Evolutionary conservation across 768 basidiomycete species (phyloP), one percentile per base, ranked within the genome.

Genomic region (Amanita rubescens): DNA sequence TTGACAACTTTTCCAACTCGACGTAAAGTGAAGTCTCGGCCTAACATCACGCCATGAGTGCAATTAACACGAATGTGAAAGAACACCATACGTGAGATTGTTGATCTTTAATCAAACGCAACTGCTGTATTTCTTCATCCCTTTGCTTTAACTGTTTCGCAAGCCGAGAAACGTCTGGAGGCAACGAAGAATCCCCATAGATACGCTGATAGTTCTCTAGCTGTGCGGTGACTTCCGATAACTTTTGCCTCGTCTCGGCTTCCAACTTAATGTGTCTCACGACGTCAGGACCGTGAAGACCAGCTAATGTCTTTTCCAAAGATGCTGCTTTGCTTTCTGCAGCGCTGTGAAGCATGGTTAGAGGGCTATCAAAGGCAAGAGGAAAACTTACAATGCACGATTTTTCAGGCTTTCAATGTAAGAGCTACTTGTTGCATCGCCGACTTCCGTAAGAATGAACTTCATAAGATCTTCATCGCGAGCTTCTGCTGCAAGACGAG

Each of bases 1-100:
- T 77, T 14, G 93, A 91, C 14, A 99, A 63, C 57, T 84, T 83
- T 56, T 95, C 93, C 5, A 97, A 69, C 68, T 97, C 94, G 17
- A 80, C 73, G 59, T 89, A 95, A 17, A 96, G 69, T 17, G 87
- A 79, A 12, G 82, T 74, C 62, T 92, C 86, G 3, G 85, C 78
- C 83, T 93, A 64, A 14, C 45, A 17, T 20, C 19, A 25, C 37
- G 45, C 15, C n/a, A 50, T 58, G 44, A 53, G 44, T 50, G 51
- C 55, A 33, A 1, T 52, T 25, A 5, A 62, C 48, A 20, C 9
- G 15, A 38, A 6, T 41, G 46, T 49, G n/a, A n/a, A 38, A n/a
- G 15, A 3, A 19, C 25, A 6, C 68, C 78, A 24, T 55, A 88
- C 89, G 66, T 83, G 75, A 54, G 77, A 77, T 39, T 81, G 80